Percentiles rank a stretch among this genome's conserved stretches.
Conservation (phyloP, 106 monocot genomes). For the Xerophyta viscosa region DNA sequence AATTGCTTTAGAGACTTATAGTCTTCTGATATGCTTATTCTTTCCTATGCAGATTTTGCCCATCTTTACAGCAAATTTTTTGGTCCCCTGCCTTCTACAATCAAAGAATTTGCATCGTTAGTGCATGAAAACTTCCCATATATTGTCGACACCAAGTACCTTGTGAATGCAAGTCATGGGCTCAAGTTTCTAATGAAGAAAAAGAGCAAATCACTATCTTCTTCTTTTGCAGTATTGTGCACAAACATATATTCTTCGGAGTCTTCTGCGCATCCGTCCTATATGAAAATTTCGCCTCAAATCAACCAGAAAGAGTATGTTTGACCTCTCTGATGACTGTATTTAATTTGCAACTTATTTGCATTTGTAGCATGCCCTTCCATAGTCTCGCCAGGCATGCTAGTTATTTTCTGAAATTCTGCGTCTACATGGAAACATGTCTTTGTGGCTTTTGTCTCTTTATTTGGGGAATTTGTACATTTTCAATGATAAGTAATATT, state of each 20-base stretch:
- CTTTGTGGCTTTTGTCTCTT: too few relatives aligned
- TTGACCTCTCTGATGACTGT: too few relatives aligned
- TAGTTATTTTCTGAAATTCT: too few relatives aligned
- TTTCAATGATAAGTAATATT: too few relatives aligned
- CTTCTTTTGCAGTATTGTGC: conserved; percentile 72
- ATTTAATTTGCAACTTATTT: too few relatives aligned
- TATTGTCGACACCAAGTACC: conserved; percentile 79
- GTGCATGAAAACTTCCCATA: conserved; percentile 60
- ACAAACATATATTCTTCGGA: conserved; percentile 33
- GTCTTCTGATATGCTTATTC: conserved; percentile 14
- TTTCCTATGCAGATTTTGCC: conserved; percentile 59
- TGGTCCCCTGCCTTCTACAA: conserved; percentile 71
- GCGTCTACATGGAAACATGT: too few relatives aligned
- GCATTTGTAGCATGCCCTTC: too few relatives aligned
- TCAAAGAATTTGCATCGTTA: conserved; percentile 50
- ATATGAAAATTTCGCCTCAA: conserved; percentile 56
- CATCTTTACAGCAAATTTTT: conserved; percentile 79
- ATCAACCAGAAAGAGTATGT: conserved; percentile 41
- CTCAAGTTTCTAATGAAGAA: conserved; percentile 70
- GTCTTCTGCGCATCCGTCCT: conserved; percentile 14
- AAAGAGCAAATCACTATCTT: conserved; percentile 81
- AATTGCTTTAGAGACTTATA: background rate
- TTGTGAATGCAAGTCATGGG: conserved; percentile 39
- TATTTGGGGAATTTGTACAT: too few relatives aligned
- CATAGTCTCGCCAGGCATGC: too few relatives aligned